Evolutionary conservation across 2,329 filamentous ascomycete species (phyloP), one percentile per base, ranked within the genome.

Genomic region (Ampelomyces quisqualis): DNA sequence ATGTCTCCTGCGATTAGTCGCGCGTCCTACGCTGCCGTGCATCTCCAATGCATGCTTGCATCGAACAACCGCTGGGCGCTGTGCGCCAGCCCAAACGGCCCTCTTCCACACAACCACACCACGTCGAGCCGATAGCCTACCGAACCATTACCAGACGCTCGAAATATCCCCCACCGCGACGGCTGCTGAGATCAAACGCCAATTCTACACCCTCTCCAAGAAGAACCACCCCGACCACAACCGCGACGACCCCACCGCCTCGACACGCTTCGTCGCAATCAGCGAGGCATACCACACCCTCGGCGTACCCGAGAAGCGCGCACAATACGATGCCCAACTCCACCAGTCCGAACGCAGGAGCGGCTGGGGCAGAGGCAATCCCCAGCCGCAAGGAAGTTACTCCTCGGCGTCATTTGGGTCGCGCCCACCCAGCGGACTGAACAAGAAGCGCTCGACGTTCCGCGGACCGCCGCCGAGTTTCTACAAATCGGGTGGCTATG

Each of bases 181-280:
- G 11, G 71, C 79, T 1, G 73, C 76, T 7, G 88, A 95, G 38
- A 90, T 97, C 47, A 97, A 97, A 70, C 91, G 87, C 85, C 72
- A 81, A 65, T 98, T 96, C 79, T 97, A 96, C 77, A 71, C 78
- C 47, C 86, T 97, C 66, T 95, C 90, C 62, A 95, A 96, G 71
- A 73, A 79, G 38, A 85, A 95, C 77, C 93, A 98, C 70, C 93
- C 93, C 1, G 93, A 98, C 76, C 82, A 84, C 65, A 94, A 97
- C 75, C 88, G 78, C 45, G 64, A 79, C 55, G 85, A 95, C 69
- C 85, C 87, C 4, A 65, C 72, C 43, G 86, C 90, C 48, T 76
- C 83, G 3, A 73, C 80, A 43, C 86, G 84, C 64, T 98, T 95
- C 76, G 82, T 90, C 68, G 78, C 81, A 55, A 85, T 96, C 65